Evolutionary conservation across 228 moss, liverwort and hornwort species (phyloP), one percentile per base, ranked within the genome.

Genomic region (Sphagnum fallax): DNA sequence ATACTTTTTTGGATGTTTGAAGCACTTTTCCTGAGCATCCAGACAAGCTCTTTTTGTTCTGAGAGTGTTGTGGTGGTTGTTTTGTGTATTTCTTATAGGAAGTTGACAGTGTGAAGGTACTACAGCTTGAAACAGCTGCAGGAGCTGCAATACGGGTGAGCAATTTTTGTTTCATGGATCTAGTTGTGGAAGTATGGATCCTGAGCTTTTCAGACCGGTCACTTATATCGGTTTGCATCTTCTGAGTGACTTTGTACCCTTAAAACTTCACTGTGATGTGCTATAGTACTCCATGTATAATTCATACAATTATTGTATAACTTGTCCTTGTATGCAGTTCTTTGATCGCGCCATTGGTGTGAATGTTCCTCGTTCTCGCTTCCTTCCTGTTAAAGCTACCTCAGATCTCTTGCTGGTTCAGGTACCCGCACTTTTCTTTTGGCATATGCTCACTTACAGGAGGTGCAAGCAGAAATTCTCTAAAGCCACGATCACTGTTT

Each of bases 291-390:
- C 62, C 18, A 14, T 62, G 32, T 16, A 16, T 8, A 62, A 6
- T 9, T 47, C 14, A 32, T 32, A 32, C 32, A 3, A 32, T 32
- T 32, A 32, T 32, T 32, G 32, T 32, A 32, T 32, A 32, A 32
- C 2, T 2, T 32, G 32, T 32, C 32, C 12, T 8, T 55, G 55
- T 12, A 84, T 66, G 16, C 82, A 95, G 92, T 98, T 98, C 68
- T 98, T 94, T 74, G 89, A 98, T 74, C 89, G 90, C 61, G 98
- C 98, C 63, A 98, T 98, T 60, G 98, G 98, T 74, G 94, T 89
- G 53, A 89, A 89, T 65, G 89, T 89, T 62, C 89, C 89, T 49
- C 81, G 89, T 47, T 86, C 89, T 77, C 89, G 98, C 65, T 98
- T 98, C 74, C 70, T 98, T 49, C 98, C 98, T 6, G 98, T 98